Evolutionary conservation across 2,329 filamentous ascomycete species (phyloP).

Genomic region (Phialophora tarda): DNA sequence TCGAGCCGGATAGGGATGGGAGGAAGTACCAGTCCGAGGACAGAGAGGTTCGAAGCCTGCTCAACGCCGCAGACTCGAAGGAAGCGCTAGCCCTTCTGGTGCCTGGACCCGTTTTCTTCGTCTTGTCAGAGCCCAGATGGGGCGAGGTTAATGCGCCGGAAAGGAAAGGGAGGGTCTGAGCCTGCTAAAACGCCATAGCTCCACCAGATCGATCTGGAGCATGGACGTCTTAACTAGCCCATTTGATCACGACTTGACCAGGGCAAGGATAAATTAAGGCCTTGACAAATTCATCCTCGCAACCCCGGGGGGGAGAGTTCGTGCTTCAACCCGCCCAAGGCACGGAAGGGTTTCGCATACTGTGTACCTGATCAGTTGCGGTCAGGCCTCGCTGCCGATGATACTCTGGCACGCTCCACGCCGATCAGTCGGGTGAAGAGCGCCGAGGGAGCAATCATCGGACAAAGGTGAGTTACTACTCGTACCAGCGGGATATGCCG

Average conservation of each 20-base stretch:
- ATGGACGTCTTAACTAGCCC: constrained; percentile 20
- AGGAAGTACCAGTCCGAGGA: constrained; percentile 9
- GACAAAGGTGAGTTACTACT: background rate
- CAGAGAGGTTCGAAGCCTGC: constrained; percentile 5
- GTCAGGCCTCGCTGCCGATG: background rate
- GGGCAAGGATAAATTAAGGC: constrained; percentile 21
- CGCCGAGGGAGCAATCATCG: background rate
- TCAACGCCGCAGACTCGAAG: constrained; percentile 10
- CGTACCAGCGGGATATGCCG: constrained; percentile 3
- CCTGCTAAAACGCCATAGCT: constrained; percentile 25
- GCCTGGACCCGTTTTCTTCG: constrained; percentile 18
- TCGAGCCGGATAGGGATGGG: constrained; percentile 15
- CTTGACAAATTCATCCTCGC: constrained; percentile 36
- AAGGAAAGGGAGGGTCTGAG: constrained; percentile 24
- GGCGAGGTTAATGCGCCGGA: constrained; percentile 25
- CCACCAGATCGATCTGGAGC: constrained; percentile 36
- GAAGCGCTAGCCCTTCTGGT: constrained; percentile 17
- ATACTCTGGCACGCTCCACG: background rate
- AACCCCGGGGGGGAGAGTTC: constrained; percentile 7
- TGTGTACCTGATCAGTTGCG: background rate
- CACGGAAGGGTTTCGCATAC: background rate
- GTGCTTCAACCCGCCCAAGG: background rate
- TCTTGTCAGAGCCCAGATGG: constrained; percentile 18
- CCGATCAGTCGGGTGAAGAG: background rate
- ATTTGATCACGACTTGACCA: constrained; percentile 20